A percentile compares a stretch with the other conserved stretches of the same genome.
phyloP scores from a whole-genome alignment of 768 basidiomycete genomes.

The Hericium coralloides region DNA sequence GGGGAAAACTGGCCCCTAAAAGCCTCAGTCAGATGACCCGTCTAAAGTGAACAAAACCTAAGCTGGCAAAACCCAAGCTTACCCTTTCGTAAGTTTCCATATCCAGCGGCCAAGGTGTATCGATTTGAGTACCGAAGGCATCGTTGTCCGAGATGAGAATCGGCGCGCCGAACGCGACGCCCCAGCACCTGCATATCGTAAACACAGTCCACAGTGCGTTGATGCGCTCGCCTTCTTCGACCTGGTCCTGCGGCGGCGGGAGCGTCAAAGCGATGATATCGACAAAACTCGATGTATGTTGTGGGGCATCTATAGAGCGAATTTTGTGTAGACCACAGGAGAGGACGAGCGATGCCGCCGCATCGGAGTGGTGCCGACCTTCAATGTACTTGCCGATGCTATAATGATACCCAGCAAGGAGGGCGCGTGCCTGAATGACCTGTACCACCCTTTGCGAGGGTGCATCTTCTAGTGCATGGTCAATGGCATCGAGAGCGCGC shows the following conservation, averaged over 20 bases:
- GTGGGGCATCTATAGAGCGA: conserved; percentile 8
- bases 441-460: conserved; percentile 29
- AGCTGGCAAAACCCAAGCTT: neutral
- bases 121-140: conserved; percentile 27
- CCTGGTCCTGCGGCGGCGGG: conserved; percentile 28
- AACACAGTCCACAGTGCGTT: conserved; percentile 60
- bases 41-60: conserved; percentile 5
- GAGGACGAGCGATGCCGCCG: conserved; percentile 22
- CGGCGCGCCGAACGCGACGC: conserved; percentile 43
- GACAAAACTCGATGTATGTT: conserved; percentile 6
- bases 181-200: conserved; percentile 46
- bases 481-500: conserved; percentile 39
- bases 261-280: conserved; percentile 18
- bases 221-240: conserved; percentile 59
- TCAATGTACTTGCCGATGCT: conserved; percentile 20
- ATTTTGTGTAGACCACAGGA: conserved; percentile 21
- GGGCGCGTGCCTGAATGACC: conserved; percentile 24
- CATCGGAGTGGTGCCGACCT: conserved; percentile 21
- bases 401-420: conserved; percentile 24
- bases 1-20: conserved; percentile 34
- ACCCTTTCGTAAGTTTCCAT: conserved; percentile 19
- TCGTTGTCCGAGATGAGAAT: conserved; percentile 46
- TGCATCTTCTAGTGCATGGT: conserved; percentile 22
- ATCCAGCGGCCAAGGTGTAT: conserved; percentile 31
- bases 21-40: conserved; percentile 22